A percentile compares a stretch with the other conserved stretches of the same genome.
Evolutionary conservation across 352 stramenopile genomes (phyloP).

Genomic region (Phytophthora chlamydospora): DNA sequence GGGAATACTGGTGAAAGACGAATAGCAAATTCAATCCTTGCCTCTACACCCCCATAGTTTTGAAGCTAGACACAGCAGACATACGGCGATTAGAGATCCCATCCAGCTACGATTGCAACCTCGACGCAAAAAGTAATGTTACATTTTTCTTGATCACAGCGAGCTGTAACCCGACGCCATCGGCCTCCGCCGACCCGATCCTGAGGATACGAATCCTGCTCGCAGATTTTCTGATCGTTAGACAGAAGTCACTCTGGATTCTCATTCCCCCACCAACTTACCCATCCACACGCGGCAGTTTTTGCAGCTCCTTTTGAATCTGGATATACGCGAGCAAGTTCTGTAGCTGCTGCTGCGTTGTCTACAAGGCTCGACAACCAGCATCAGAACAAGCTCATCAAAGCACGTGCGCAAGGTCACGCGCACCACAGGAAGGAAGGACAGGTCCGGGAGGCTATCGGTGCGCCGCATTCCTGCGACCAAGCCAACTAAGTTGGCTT

Average conservation of each 20-base stretch:
- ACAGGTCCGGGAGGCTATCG: constrained; percentile 23
- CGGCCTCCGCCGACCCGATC: constrained; percentile 29
- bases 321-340: constrained; percentile 62
- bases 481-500: too few relatives aligned
- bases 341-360: constrained; percentile 65
- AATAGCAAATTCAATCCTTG: constrained; percentile 51
- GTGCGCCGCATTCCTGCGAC: not conserved
- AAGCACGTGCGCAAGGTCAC: not conserved
- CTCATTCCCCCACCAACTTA: constrained; percentile 19
- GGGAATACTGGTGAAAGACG: constrained; percentile 51
- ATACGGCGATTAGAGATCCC: not conserved
- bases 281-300: constrained; percentile 68
- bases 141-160: constrained; percentile 50
- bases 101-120: not conserved
- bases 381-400: not conserved
- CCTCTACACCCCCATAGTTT: constrained; percentile 33
- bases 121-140: not conserved
- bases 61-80: constrained; percentile 33
- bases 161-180: constrained; percentile 43
- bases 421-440: constrained; percentile 31
- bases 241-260: constrained; percentile 8
- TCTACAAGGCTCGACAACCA: constrained; percentile 20
- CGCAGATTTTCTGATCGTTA: constrained; percentile 11
- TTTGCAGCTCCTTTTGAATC: constrained; percentile 48
- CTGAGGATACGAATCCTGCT: constrained; percentile 36